Evolutionary conservation across 2,329 filamentous ascomycete species (phyloP).

Genomic region (Stagonosporopsis vannaccii): DNA sequence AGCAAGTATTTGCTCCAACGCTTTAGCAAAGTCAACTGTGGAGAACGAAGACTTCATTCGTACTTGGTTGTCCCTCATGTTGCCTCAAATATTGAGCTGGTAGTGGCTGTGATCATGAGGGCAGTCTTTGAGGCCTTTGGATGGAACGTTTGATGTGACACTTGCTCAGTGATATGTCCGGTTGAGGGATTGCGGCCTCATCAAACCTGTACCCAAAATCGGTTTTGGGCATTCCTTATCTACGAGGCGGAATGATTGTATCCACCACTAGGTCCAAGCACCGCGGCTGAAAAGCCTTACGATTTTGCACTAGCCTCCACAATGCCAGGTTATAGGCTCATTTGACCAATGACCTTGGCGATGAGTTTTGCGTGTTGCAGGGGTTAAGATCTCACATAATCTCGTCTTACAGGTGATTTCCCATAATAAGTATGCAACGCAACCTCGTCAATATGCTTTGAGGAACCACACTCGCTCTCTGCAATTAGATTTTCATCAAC

Average conservation of each 20-base stretch:
- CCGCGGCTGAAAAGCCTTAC: not conserved
- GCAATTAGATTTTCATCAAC: not conserved
- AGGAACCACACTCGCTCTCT: not conserved
- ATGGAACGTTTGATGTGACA: too few relatives aligned
- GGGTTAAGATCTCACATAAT: not conserved
- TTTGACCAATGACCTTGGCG: not conserved
- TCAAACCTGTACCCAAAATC: too few relatives aligned
- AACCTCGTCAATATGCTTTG: not conserved
- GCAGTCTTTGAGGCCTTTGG: too few relatives aligned
- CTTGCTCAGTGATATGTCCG: too few relatives aligned
- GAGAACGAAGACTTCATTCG: not conserved
- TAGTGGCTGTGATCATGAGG: not conserved
- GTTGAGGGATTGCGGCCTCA: too few relatives aligned
- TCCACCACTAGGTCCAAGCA: not conserved
- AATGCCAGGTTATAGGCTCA: not conserved
- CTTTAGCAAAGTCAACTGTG: not conserved
- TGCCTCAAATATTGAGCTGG: constrained; percentile 3
- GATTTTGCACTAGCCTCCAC: not conserved
- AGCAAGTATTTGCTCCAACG: not conserved
- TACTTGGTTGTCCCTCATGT: constrained; percentile 3
- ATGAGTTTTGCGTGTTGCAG: not conserved
- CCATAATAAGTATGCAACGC: not conserved
- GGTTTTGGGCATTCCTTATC: not conserved
- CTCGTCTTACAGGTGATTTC: not conserved
- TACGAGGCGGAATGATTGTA: not conserved